Evolutionary conservation across 441 rosid species (phyloP), one percentile per base, ranked within the genome.

Genomic region (Populus hybrid): DNA sequence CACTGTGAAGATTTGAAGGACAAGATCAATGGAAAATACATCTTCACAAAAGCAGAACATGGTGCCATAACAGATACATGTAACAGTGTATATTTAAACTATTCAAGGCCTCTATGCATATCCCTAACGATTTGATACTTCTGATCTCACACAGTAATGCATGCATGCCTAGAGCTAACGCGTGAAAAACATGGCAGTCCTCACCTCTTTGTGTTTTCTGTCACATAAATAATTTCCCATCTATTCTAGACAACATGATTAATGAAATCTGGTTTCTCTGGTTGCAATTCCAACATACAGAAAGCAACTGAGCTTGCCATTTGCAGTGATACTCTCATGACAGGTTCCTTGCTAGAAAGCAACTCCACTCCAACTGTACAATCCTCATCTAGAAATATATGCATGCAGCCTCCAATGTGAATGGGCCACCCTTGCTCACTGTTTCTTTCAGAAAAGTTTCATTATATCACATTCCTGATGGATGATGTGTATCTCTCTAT

Each of bases 401-500:
- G 70, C 46, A 38, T 74, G 75, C 64, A 80, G 75, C 81, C 80
- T 75, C 76, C 73, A 10, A 34, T 71, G 77, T 74, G 65, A 61
- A 74, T 2, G 23, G n/a, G 14, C 12, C 10, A 46, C 40, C 78
- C 36, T 32, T 71, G 63, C 72, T 75, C 67, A 63, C 76, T 12
- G 23, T 50, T 70, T 68, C 36, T 70, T 23, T 53, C 16, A 16
- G 61, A 50, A 24, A 67, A 46, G 67, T 57, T 59, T 20, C n/a
- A 14, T 61, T 1, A 4, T 11, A n/a, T 59, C 66, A 23, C 57
- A 18, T 32, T 66, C 36, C 61, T 65, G 61, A 72, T 68, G 40
- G 77, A 73, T 53, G 77, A 78, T 71, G 75, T 40, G 20, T 11
- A 65, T 63, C 61, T 74, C 61, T 74, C 80, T 81, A 84, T 68